Evolutionary conservation across 176 grass and related monocot genomes (phyloP), one percentile per base, ranked within the genome.

Genomic region (Bolboschoenus planiculmis): DNA sequence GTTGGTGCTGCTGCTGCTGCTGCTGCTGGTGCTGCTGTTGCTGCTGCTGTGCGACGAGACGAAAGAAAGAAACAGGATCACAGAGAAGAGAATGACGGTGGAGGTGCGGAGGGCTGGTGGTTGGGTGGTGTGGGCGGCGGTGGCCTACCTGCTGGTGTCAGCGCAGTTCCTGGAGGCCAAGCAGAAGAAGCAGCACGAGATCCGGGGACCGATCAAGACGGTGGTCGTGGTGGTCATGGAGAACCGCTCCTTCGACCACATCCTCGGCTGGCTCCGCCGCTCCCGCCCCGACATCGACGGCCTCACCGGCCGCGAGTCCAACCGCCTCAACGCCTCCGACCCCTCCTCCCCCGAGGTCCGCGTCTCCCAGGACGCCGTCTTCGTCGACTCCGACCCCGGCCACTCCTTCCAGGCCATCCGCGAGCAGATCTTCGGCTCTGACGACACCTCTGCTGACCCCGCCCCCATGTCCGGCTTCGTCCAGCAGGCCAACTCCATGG

Each of bases 331-430:
- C 85, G 92, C 87, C 21, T 91, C 92, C 53, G 95, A 97, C 66
- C 95, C 90, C 0, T 33, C 78, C 47, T 97, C 92, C 31, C 85
- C 87, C 29, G 84, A 94, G 95, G 87, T 97, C 80, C 88, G 87
- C 78, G 85, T 97, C 78, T 87, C 95, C 27, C 87, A 97, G 81
- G 70, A 87, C 58, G 92, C 95, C 39, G 87, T 88, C 2, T 94
- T 92, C 85, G 95, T 97, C 35, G 92, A 97, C 84, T 97, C 92
- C 0, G 92, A 97, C 82, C 95, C 95, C 5, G 90, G 95, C 10
- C 95, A 97, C 79, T 93, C 90, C 20, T 94, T 97, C 89, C 92
- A 97, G 95, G 95, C 91, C 83, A 97, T 97, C 83, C 92, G 95
- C 23, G 90, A 93, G 95, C 92, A 95, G 90, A 97, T 97, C 65